Evolutionary conservation across 371 early-diverging fungal genomes (phyloP).

Genomic region (Mucor sp.): DNA sequence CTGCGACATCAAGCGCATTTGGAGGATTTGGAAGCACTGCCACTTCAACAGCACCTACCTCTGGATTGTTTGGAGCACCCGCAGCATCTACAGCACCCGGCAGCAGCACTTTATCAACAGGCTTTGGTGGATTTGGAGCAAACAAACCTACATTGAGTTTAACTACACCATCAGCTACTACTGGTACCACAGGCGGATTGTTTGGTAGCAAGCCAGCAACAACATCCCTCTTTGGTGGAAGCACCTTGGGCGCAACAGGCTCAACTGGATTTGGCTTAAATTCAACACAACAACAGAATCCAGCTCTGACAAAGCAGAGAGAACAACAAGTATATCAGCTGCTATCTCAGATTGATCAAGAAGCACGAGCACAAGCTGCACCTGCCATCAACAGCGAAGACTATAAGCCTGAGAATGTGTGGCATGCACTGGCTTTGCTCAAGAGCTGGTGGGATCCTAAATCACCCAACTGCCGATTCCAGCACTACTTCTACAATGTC

Average conservation of each 20-base stretch:
- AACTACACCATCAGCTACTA: not conserved
- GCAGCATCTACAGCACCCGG: slow-evolving; percentile 1
- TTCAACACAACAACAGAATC: slow-evolving; percentile 3
- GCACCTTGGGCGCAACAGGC: slow-evolving; percentile 6
- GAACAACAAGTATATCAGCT: slow-evolving; percentile 37
- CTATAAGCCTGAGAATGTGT: slow-evolving; percentile 42
- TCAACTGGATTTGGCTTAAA: slow-evolving; percentile 7
- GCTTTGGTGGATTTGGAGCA: slow-evolving; percentile 8
- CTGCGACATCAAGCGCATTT: slow-evolving; percentile 14
- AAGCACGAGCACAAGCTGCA: slow-evolving; percentile 40
- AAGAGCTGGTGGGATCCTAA: slow-evolving; percentile 79
- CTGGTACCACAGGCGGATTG: not conserved
- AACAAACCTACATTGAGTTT: slow-evolving; percentile 7
- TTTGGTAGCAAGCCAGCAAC: slow-evolving; percentile 8
- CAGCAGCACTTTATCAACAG: not conserved
- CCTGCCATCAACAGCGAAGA: slow-evolving; percentile 27
- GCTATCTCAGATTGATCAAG: slow-evolving; percentile 25
- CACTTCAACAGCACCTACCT: not conserved
- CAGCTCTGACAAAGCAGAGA: slow-evolving; percentile 28
- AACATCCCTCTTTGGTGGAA: slow-evolving; percentile 6
- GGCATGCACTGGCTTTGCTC: slow-evolving; percentile 64
- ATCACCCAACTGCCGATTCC: slow-evolving; percentile 81
- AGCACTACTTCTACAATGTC: slow-evolving; percentile 90
- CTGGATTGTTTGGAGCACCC: slow-evolving; percentile 6
- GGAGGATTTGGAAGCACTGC: slow-evolving; percentile 5